Evolutionary conservation across 2,329 filamentous ascomycete genomes (phyloP), one percentile per base, ranked within the genome.

Genomic region (Davidsoniella eucalypti): DNA sequence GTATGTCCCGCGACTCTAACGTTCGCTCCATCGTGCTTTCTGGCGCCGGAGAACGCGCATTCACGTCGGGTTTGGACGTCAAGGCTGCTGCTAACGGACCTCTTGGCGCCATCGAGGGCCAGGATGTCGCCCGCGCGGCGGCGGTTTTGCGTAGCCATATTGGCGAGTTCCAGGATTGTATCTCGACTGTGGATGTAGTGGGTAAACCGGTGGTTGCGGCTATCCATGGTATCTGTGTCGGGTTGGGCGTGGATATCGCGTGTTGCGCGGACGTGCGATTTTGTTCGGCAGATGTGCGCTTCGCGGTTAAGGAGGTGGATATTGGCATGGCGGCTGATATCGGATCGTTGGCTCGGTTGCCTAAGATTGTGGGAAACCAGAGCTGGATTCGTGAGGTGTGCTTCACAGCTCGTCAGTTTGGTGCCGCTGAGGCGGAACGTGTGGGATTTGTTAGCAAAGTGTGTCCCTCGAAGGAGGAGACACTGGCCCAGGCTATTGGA

Each of bases 141-240:
- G 70, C 72, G 36, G 58, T 59, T 3, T 59, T 88, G 46, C 74
- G 84, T 45, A 73, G 78, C 29, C 75, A 86, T 61, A 80, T 96
- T 52, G 65, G 72, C 54, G 78, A 86, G 55, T 93, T 95, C 63
- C 92, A 98, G 64, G 73, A 75, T 47, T 83, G 80, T 59, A 79
- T 98, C 55, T 73, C 72, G 1, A 73, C 79, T 12, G 68, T 94
- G 49, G 90, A 95, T 63, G 79, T 74, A 57, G 96, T 90, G 65
- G 84, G 92, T 66, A 96, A 96, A 67, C 87, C 87, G 54, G 85
- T 95, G 33, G 83, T 96, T 52, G 81, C 78, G 47, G 80, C 87
- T 17, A 66, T 94, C 56, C 85, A 94, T 59, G 87, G 82, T 39
- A 77, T 88, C 57, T 74, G 80, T 2, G 78, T 85, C 57, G 87